Evolutionary conservation across 495 filamentous ascomycete species (phyloP).

Genomic region (Cudoniella acicularis): DNA sequence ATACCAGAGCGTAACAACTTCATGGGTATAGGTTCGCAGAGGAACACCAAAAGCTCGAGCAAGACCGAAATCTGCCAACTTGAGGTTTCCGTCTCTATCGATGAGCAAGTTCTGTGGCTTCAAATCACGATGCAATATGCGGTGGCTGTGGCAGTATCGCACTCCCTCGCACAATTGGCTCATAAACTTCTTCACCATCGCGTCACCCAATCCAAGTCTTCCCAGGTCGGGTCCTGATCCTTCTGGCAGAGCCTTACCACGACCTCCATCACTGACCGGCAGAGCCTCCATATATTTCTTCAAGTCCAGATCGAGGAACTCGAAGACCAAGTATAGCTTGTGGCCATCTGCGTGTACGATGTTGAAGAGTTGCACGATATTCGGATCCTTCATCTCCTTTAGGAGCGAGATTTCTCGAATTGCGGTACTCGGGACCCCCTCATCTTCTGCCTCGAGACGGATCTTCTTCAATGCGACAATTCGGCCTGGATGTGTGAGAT

Average conservation of each 20-base stretch:
- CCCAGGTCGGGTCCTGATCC: slow-evolving; percentile 63
- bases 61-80: slow-evolving; percentile 96
- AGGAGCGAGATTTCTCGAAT: slow-evolving; percentile 95
- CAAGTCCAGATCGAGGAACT: slow-evolving; percentile 89
- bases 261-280: slow-evolving; percentile 82
- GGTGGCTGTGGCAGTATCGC: slow-evolving; percentile 92
- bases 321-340: slow-evolving; percentile 93
- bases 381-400: slow-evolving; percentile 95
- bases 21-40: slow-evolving; percentile 94
- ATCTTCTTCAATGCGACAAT: slow-evolving; percentile 98
- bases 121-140: slow-evolving; percentile 90
- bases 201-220: slow-evolving; percentile 74
- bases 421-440: slow-evolving; percentile 93
- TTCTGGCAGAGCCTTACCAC: slow-evolving; percentile 84
- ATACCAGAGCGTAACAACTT: slow-evolving; percentile 99
- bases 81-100: slow-evolving; percentile 90
- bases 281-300: slow-evolving; percentile 99
- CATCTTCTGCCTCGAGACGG: slow-evolving; percentile 93
- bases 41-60: slow-evolving; percentile 96
- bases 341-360: slow-evolving; percentile 96
- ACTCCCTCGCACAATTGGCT: slow-evolving; percentile 87
- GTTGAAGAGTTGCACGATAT: slow-evolving; percentile 88
- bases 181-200: slow-evolving; percentile 98
- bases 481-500: slow-evolving; percentile 69
- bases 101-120: slow-evolving; percentile 99